phyloP scores from a whole-genome alignment of 768 basidiomycete species.

The Rhizopogon vulgaris region DNA sequence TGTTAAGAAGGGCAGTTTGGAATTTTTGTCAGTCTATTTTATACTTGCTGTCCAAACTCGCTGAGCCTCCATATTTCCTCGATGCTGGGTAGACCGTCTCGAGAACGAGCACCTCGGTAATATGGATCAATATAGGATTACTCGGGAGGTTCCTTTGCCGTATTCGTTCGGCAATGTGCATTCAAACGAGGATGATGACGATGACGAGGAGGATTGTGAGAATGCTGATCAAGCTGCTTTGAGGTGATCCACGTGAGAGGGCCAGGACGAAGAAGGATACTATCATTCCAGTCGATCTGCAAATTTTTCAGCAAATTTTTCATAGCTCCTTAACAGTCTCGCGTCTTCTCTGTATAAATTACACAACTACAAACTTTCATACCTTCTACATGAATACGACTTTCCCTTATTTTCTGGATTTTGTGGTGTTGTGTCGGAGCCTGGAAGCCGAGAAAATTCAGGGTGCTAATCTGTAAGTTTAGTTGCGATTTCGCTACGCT shows the following conservation, averaged over 20 bases:
- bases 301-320: too few relatives aligned
- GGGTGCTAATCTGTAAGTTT: too few relatives aligned
- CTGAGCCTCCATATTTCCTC: background rate
- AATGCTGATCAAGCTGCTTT: slow-evolving; percentile 9
- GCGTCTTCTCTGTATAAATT: too few relatives aligned
- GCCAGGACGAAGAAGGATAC: too few relatives aligned
- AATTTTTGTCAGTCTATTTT: slow-evolving; percentile 66
- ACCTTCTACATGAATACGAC: too few relatives aligned
- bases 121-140: slow-evolving; percentile 87
- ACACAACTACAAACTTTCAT: too few relatives aligned
- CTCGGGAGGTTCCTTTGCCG: slow-evolving; percentile 78
- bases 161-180: slow-evolving; percentile 49
- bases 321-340: too few relatives aligned
- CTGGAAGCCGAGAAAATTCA: too few relatives aligned
- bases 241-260: background rate
- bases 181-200: slow-evolving; percentile 41
- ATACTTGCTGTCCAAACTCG: background rate
- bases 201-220: slow-evolving; percentile 31
- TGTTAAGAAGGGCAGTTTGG: slow-evolving; percentile 82
- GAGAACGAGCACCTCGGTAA: slow-evolving; percentile 94
- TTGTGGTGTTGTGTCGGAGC: too few relatives aligned
- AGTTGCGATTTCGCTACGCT: too few relatives aligned
- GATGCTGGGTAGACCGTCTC: slow-evolving; percentile 48
- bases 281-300: too few relatives aligned
- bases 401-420: too few relatives aligned